Evolutionary conservation across 1,284 basidiomycete species (phyloP).

Genomic region (Erythrobasidium hasegawianum): DNA sequence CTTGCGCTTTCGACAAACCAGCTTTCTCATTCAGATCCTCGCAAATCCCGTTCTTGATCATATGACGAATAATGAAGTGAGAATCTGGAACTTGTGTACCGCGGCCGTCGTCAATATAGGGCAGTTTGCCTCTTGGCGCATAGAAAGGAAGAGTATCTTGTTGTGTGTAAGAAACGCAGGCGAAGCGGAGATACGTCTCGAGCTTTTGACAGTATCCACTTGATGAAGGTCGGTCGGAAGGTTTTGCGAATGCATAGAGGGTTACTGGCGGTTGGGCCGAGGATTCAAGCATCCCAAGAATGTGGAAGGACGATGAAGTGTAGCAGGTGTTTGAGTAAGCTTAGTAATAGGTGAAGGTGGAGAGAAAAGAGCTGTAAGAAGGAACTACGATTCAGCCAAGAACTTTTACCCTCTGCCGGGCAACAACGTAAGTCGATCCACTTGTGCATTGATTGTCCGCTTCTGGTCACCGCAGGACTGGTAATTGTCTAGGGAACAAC

Average conservation of each 20-base stretch:
- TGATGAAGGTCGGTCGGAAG: slow-evolving; percentile 1
- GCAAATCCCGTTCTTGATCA: not conserved
- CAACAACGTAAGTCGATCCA: not conserved
- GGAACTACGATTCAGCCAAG: too few species aligned
- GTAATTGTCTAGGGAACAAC: slow-evolving; percentile 25
- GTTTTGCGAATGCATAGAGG: slow-evolving; percentile 20
- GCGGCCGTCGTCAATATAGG: slow-evolving; percentile 10
- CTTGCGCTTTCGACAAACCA: not conserved
- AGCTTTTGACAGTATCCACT: slow-evolving; percentile 19
- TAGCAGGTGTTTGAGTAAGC: too few species aligned
- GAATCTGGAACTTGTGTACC: slow-evolving; percentile 10
- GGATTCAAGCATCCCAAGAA: too few species aligned
- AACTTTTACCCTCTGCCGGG: too few species aligned
- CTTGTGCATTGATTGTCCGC: not conserved
- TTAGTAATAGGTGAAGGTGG: too few species aligned
- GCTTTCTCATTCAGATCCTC: slow-evolving; percentile 8
- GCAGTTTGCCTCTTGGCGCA: slow-evolving; percentile 21
- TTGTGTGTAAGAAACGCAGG: slow-evolving; percentile 6
- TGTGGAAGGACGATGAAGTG: too few species aligned
- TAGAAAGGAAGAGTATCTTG: slow-evolving; percentile 1
- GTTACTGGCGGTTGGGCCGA: too few species aligned
- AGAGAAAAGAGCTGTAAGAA: too few species aligned
- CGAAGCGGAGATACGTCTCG: slow-evolving; percentile 16
- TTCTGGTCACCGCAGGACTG: slow-evolving; percentile 19
- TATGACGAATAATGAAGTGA: slow-evolving; percentile 18